Percentiles rank a stretch among this genome's conserved stretches.
Conservation (phyloP, 306 rosid species). For the Alnus rubra region DNA sequence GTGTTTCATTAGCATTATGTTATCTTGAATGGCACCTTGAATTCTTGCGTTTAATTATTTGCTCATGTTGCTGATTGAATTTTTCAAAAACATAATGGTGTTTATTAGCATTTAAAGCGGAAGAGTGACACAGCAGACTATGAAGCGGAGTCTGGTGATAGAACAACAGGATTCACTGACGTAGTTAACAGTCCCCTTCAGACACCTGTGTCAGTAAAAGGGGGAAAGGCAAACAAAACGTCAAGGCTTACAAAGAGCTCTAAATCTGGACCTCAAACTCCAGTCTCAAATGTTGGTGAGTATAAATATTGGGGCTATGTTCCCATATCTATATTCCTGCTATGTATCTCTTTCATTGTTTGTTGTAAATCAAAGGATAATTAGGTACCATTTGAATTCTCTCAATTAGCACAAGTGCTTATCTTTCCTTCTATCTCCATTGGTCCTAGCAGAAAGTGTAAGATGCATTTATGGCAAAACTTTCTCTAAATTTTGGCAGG, state of each 20-base stretch:
- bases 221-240: conserved; percentile 67
- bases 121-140: conserved; percentile 57
- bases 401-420: not conserved
- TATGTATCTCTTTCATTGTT: not conserved
- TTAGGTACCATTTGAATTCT: conserved; percentile 4
- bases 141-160: conserved; percentile 70
- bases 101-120: conserved; percentile 69
- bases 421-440: conserved; percentile 11
- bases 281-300: conserved; percentile 71
- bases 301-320: conserved; percentile 27
- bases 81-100: conserved; percentile 23
- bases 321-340: conserved; percentile 2
- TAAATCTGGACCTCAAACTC: conserved; percentile 76
- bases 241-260: conserved; percentile 70
- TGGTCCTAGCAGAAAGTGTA: conserved; percentile 8
- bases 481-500: conserved; percentile 55
- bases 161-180: conserved; percentile 48
- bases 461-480: conserved; percentile 4
- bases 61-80: conserved; percentile 23
- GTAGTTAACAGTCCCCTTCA: conserved; percentile 54
- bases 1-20: not conserved
- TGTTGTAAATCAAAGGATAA: not conserved
- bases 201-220: conserved; percentile 71
- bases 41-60: not conserved
- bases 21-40: conserved; percentile 1